Conservation (phyloP, 805 yeast species). For the Starmera amethionina region DNA sequence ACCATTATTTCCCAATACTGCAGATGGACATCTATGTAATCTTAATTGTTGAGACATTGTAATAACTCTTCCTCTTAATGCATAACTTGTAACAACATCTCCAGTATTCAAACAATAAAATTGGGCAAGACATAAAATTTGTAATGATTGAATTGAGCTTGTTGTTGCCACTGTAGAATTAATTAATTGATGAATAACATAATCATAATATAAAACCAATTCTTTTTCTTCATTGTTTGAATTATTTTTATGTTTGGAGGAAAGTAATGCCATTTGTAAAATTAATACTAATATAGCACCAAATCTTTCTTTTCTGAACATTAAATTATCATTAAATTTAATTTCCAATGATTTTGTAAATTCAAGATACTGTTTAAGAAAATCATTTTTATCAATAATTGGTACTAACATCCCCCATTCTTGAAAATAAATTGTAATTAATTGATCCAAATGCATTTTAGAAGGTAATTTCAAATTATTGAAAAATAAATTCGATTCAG, state of each 20-base stretch:
- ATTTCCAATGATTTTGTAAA: conserved; percentile 37
- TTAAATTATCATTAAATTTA: conserved; percentile 28
- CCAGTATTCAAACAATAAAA: conserved; percentile 67
- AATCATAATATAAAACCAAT: conserved; percentile 42
- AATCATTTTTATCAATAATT: conserved; percentile 58
- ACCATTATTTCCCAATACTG: conserved; percentile 60
- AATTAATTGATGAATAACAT: conserved; percentile 50
- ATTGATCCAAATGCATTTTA: conserved; percentile 54
- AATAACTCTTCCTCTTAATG: conserved; percentile 62
- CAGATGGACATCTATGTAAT: conserved; percentile 79
- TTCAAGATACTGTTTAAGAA: conserved; percentile 46
- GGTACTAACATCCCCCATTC: conserved; percentile 73
- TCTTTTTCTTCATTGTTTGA: conserved; percentile 7
- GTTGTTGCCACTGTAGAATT: conserved; percentile 49
- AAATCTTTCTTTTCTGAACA: conserved; percentile 40
- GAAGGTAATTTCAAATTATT: conserved; percentile 35
- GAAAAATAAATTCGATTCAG: conserved; percentile 39
- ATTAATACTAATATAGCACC: conserved; percentile 42
- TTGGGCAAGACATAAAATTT: conserved; percentile 56
- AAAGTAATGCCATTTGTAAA: conserved; percentile 35
- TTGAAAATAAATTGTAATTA: conserved; percentile 58
- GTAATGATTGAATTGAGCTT: conserved; percentile 61
- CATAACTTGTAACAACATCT: conserved; percentile 64
- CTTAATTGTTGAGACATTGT: conserved; percentile 83
- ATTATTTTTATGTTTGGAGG: conserved; percentile 7